Evolutionary conservation across 345 rosid species (phyloP).

Genomic region (Populus deltoides): DNA sequence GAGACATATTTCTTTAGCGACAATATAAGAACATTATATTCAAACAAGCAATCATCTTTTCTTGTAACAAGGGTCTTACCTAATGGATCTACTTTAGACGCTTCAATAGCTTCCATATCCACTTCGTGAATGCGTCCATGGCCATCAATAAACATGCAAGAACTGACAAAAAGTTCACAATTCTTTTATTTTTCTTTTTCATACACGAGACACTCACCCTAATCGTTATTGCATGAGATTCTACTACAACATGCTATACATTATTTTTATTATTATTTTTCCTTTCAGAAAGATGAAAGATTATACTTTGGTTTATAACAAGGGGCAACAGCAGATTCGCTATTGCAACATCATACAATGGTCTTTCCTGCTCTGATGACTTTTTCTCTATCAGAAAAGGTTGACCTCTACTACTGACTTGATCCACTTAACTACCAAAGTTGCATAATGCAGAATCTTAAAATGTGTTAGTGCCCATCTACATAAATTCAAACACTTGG

Average conservation of each 20-base stretch:
- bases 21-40: background rate
- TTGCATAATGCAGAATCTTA: background rate
- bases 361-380: background rate
- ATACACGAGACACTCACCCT: background rate
- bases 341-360: too few species aligned
- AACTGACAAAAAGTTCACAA: conserved; percentile 34
- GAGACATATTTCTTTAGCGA: background rate
- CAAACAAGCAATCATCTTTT: background rate
- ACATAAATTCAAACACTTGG: too few species aligned
- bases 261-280: too few species aligned
- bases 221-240: background rate
- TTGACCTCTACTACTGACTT: background rate
- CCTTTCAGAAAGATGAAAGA: background rate
- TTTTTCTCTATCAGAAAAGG: background rate
- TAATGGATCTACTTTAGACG: conserved; percentile 56
- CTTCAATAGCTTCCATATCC: conserved; percentile 53
- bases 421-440: background rate
- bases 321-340: background rate
- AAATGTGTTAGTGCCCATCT: background rate
- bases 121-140: conserved; percentile 55
- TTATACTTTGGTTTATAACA: background rate
- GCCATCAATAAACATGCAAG: conserved; percentile 65
- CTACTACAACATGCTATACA: background rate
- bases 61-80: conserved; percentile 36
- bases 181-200: background rate